phyloP scores from a whole-genome alignment of 768 basidiomycete species.

The Boletus sp. region DNA sequence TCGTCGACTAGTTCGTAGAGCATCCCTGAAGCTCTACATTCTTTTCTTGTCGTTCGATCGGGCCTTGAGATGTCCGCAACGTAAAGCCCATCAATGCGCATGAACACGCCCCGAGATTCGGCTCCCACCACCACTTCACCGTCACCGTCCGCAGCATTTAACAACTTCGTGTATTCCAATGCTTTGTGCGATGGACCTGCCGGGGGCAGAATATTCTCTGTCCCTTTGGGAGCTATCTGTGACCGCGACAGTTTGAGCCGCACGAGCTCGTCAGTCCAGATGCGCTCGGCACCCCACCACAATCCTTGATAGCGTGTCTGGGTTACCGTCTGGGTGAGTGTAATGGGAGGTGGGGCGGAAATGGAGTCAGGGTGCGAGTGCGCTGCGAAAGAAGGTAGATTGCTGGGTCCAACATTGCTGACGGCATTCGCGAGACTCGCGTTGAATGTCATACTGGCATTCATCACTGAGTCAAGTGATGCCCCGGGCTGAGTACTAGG shows the following conservation, averaged over 20 bases:
- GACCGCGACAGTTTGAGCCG: slow-evolving; percentile 68
- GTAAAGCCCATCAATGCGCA: slow-evolving; percentile 65
- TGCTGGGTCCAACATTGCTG: slow-evolving; percentile 9
- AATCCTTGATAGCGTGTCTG: slow-evolving; percentile 73
- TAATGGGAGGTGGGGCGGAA: slow-evolving; percentile 15
- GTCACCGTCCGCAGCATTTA: slow-evolving; percentile 2
- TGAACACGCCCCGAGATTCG: slow-evolving; percentile 58
- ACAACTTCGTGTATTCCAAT: slow-evolving; percentile 26
- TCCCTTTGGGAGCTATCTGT: slow-evolving; percentile 65
- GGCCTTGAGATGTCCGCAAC: slow-evolving; percentile 50
- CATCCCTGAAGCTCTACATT: slow-evolving; percentile 69
- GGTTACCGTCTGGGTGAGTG: slow-evolving; percentile 32
- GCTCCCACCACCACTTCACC: slow-evolving; percentile 21
- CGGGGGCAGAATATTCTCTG: slow-evolving; percentile 55
- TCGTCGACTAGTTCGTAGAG: slow-evolving; percentile 76
- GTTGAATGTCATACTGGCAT: slow-evolving; percentile 45
- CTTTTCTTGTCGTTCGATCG: slow-evolving; percentile 43
- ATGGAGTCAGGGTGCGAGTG: slow-evolving; percentile 2
- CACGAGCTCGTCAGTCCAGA: slow-evolving; percentile 84
- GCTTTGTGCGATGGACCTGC: slow-evolving; percentile 48
- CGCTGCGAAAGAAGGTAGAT: not conserved
- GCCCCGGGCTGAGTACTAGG: slow-evolving; percentile 10
- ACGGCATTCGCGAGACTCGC: slow-evolving; percentile 21
- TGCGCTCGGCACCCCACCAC: slow-evolving; percentile 88
- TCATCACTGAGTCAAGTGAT: slow-evolving; percentile 45